Evolutionary conservation across 2,329 filamentous ascomycete species (phyloP).

Genomic region (Colletotrichum destructivum): DNA sequence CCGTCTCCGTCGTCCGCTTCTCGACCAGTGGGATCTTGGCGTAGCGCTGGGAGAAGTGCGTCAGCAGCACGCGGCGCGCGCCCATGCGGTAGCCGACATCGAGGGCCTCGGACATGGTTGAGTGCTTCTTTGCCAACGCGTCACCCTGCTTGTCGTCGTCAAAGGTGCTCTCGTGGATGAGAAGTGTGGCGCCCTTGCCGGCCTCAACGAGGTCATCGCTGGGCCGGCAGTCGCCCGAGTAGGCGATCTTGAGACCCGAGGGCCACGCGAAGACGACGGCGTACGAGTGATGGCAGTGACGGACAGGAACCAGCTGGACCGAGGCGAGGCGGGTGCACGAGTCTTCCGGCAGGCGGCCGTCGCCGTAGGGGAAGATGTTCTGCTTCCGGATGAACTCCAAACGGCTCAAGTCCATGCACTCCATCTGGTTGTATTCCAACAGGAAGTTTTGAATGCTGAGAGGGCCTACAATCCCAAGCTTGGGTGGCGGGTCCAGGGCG

Average conservation of each 20-base stretch:
- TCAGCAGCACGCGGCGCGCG: constrained; percentile 85
- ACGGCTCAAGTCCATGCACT: constrained; percentile 79
- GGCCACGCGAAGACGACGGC: constrained; percentile 85
- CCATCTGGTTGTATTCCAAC: constrained; percentile 82
- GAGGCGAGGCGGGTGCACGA: constrained; percentile 72
- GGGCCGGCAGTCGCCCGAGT: constrained; percentile 94
- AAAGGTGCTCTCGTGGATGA: constrained; percentile 97
- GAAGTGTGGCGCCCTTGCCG: constrained; percentile 82
- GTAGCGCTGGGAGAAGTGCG: constrained; percentile 96
- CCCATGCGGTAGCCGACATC: constrained; percentile 83
- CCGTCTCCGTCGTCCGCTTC: constrained; percentile 50
- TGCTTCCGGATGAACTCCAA: constrained; percentile 52
- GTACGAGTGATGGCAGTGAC: constrained; percentile 85
- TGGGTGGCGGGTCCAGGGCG: constrained; percentile 49
- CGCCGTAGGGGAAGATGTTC: constrained; percentile 31
- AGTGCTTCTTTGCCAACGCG: constrained; percentile 90
- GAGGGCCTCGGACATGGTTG: constrained; percentile 89
- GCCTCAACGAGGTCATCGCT: constrained; percentile 78
- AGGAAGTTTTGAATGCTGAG: constrained; percentile 82
- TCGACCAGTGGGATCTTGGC: constrained; percentile 77
- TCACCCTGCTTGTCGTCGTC: constrained; percentile 86
- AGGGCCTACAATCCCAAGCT: constrained; percentile 79
- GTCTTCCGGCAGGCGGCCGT: constrained; percentile 58
- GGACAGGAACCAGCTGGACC: constrained; percentile 78
- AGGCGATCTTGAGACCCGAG: constrained; percentile 87